Base-by-base conservation (phyloP, 306 rosid genomes). In the Pyrus pyrifolia region DNA sequence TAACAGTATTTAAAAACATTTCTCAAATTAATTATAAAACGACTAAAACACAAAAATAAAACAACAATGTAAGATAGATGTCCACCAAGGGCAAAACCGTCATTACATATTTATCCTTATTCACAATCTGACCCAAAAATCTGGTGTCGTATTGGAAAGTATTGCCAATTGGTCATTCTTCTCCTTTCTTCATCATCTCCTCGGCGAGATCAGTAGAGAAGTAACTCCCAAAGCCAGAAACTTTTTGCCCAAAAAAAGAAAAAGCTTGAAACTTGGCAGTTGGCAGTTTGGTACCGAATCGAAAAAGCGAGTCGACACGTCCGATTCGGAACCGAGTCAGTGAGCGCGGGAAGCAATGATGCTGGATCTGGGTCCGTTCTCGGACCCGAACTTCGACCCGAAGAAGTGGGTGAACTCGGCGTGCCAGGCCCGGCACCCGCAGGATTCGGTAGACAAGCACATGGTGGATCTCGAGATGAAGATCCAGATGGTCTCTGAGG, bases 361-460 rank as follows among this genome's bases (percentile, higher is more conserved):
- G 97, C 88, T 96, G 62, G 99, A 96, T 91, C 85, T 93, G 80
- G 96, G 96, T 40, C 93, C 98, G 17, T 96, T 96, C 85, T 93
- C 98, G 14, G 81, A 79, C 38, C 96, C 89, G 78, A 89, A 79
- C 52, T 96, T 91, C 83, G 96, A 96, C 85, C 88, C 96, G 17
- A 96, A 89, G 94, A 92, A 89, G 69, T 96, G 99, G 99, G 89
- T 96, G 68, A 96, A 93, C 86, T 86, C 98, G 21, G 98, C 92
- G 49, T 82, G 88, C 76, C 97, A 92, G 90, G 81, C 68, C 78
- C 99, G 99, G 22, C 98, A 92, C 74, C 90, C 93, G 1, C 93
- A 92, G 83, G 97, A 91, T 8, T 80, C 97, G 2, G 72, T 96
- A 71, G 99, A 93, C 68, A 91, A 96, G 30, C 96, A 96, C 80